Evolutionary conservation across 2,329 filamentous ascomycete genomes (phyloP).

Genomic region (Colletotrichum zoysiae): DNA sequence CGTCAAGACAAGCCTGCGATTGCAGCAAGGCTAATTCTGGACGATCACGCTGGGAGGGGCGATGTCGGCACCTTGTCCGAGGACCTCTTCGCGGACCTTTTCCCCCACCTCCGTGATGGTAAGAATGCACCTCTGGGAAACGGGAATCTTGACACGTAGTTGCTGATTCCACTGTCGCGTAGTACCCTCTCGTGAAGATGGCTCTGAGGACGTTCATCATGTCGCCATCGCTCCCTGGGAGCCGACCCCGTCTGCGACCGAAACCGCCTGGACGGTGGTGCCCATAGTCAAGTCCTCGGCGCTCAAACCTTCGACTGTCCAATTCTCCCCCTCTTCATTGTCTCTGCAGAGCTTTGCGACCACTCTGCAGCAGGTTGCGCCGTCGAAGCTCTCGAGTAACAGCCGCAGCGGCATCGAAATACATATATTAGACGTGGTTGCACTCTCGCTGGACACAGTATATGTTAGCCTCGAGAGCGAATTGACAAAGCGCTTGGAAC

Average conservation of each 20-base stretch:
- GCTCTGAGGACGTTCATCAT: constrained; percentile 63
- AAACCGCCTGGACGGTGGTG: constrained; percentile 85
- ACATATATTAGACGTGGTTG: constrained; percentile 82
- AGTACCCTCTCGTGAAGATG: constrained; percentile 39
- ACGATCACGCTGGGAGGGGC: constrained; percentile 81
- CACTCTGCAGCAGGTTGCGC: constrained; percentile 77
- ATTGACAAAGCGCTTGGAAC: constrained; percentile 81
- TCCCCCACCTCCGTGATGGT: constrained; percentile 72
- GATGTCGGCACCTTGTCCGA: constrained; percentile 89
- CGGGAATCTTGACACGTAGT: neutral
- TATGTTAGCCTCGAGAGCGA: constrained; percentile 89
- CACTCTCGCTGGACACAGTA: constrained; percentile 84
- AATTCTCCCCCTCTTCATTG: constrained; percentile 79
- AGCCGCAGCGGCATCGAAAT: constrained; percentile 86
- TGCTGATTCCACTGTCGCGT: constrained; percentile 7
- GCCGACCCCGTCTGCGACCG: constrained; percentile 68
- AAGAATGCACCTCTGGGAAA: constrained; percentile 48
- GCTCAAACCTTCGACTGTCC: constrained; percentile 81
- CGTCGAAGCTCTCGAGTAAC: constrained; percentile 79
- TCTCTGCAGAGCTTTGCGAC: constrained; percentile 85
- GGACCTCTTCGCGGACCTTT: constrained; percentile 86
- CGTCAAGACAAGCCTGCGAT: constrained; percentile 80
- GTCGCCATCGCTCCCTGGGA: constrained; percentile 82
- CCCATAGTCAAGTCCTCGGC: constrained; percentile 76
- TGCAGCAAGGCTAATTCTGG: constrained; percentile 83